Base-by-base conservation (phyloP, 768 basidiomycete species). In the Neoboletus brunneissimus region DNA sequence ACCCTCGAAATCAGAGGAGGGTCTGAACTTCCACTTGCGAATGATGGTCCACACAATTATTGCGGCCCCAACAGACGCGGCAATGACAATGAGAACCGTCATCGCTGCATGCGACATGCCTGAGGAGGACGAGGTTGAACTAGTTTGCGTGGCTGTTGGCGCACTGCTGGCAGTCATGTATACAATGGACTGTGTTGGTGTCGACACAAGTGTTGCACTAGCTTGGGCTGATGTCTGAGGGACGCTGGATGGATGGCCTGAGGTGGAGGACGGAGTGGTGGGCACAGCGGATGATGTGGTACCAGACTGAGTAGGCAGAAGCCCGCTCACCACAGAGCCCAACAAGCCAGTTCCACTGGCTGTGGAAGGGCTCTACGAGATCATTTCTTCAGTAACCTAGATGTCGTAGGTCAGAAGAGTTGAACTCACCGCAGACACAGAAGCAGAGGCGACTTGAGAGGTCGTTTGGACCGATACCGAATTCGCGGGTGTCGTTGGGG, bases 1-100 rank as follows among this genome's bases (percentile, higher is more conserved):
- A 58, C 85, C 83, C 64, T 91, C 88, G 69, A 94, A 94, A 64
- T 82, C 80, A 66, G 82, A 79, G 31, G 91, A 93, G 55, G 88
- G 84, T 52, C 83, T 84, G 67, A 94, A 85, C 76, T 93, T 92
- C 88, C 90, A 93, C 72, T 94, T 93, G 76, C 92, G 87, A 78
- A 94, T 89, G 67, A 92, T 74, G 47, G 91, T 94, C 92, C 92
- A 95, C 59, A 88, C 77, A 62, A 93, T 84, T 54, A 81, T 80
- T 50, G 87, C 67, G 31, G 80, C 87, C 50, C 84, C 92, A 42
- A 93, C 63, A 45, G 78, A 83, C 7, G 86, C 79, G 5, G 82
- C 92, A 50, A 90, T 76, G 49, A 82, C 81, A 64, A 91, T 87
- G 63, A 94, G 74, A 42, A 84, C 78, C 18, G 85, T 90, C 52